Evolutionary conservation across 179 eudicot genomes (phyloP).

Genomic region (Gypsophila paniculata): DNA sequence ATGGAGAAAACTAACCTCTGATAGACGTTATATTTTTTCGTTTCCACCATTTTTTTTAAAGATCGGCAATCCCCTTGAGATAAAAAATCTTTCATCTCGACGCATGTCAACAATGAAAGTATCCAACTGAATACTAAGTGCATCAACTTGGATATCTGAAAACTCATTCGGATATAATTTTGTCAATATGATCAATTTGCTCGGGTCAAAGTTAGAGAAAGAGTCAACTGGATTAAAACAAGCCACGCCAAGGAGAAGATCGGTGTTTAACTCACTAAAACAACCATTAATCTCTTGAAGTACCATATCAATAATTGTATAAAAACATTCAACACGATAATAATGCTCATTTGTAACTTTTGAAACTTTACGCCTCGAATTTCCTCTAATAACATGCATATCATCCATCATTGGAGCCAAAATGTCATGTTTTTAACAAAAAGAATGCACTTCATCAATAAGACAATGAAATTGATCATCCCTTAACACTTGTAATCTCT

Average conservation of each 20-base stretch:
- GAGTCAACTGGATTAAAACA: neutral
- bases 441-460: neutral
- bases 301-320: neutral
- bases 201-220: neutral
- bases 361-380: neutral
- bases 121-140: too few relatives aligned
- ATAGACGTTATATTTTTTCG: too few relatives aligned
- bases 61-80: too few relatives aligned
- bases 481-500: neutral
- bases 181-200: neutral
- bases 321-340: neutral
- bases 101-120: too few relatives aligned
- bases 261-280: neutral
- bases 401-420: neutral
- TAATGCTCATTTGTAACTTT: constrained; percentile 2
- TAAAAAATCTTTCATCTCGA: too few relatives aligned
- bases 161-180: neutral
- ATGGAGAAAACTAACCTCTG: too few relatives aligned
- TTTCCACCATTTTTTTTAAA: too few relatives aligned
- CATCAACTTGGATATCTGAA: too few relatives aligned
- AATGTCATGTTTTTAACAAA: neutral
- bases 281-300: neutral
- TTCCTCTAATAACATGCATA: constrained; percentile 2
- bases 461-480: neutral
- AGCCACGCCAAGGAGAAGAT: neutral